Evolutionary conservation across 2,329 filamentous ascomycete genomes (phyloP), one percentile per base, ranked within the genome.

Genomic region (Microsporum audouinii): DNA sequence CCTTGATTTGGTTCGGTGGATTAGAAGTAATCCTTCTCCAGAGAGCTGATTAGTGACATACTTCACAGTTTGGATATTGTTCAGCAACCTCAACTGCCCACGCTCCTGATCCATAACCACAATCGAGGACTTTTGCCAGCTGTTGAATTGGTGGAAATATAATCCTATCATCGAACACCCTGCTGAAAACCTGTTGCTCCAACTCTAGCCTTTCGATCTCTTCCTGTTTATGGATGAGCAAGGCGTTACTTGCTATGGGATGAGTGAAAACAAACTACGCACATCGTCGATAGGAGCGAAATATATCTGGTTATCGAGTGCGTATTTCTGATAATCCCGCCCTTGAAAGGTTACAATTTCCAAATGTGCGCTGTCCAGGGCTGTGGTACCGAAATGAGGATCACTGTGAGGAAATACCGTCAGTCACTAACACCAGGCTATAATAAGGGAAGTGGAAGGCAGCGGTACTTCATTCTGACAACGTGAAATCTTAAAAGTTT

Each of bases 231-330:
- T 34, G 39, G 33, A 36, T 61, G 14, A 63, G 60, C 29, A 7
- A 38, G 31, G 31, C 36, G 8, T 17, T 34, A 31, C 29, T 38
- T n/a, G 3, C 3, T 58, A 33, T 7, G 29, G 23, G 14, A 17
- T 55, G 12, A 7, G 6, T 5, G 6, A 36, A 14, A 36, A 14
- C 7, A 7, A 33, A 38, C 39, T 8, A 34, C 74, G 67, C 78
- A 88, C 88, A 78, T 89, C 86, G 69, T 90, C 88, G 61, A 88
- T 78, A 6, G 88, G 88, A 53, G 78, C 82, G 66, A 88, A 86
- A 70, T 88, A 88, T 64, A 83, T 80, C 39, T 77, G 78, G 66
- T 86, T 83, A 34, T 84, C 79, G 59, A 89, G 71, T 23, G 87
- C 81, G 74, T 86, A 84, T 68, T 80, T 80, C 66, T 90, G 87